These are phyloP conservation scores for Gossypium arboreum DNA, from an alignment of 345 rosid species.

Conservation along the genomic window DNA sequence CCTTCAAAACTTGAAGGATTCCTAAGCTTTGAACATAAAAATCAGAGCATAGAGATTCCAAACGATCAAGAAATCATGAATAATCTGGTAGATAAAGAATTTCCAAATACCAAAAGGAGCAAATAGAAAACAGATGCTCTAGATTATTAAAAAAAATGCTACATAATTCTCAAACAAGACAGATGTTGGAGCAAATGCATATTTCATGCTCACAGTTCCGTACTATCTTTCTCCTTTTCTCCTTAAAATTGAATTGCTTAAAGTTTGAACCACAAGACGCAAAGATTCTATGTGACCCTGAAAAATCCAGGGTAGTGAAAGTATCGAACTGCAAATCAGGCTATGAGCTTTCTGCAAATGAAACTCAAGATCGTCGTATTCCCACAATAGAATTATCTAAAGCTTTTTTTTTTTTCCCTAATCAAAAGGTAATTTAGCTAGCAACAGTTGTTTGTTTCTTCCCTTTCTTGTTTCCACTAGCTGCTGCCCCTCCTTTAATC, in stretches of 20 bases:
- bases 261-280: background rate
- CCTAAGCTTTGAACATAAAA: background rate
- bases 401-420: background rate
- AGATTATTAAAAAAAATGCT: background rate
- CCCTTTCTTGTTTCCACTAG: slow-evolving; percentile 30
- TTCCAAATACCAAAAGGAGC: background rate
- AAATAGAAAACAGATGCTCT: background rate
- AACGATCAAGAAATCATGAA: background rate
- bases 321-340: background rate
- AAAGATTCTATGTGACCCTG: background rate
- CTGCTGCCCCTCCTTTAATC: slow-evolving; percentile 42
- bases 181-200: background rate
- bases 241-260: background rate
- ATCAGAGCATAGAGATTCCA: background rate
- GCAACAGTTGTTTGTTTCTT: slow-evolving; percentile 31
- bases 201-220: background rate
- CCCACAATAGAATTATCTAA: background rate
- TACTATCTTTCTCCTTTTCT: background rate
- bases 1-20: background rate
- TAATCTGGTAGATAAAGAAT: no score
- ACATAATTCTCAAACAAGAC: background rate
- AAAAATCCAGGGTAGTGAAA: background rate
- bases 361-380: background rate
- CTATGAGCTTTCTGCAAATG: background rate
- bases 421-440: slow-evolving; percentile 15